Evolutionary conservation across 805 yeast genomes (phyloP).

Genomic region (Lipomyces anomalus): DNA sequence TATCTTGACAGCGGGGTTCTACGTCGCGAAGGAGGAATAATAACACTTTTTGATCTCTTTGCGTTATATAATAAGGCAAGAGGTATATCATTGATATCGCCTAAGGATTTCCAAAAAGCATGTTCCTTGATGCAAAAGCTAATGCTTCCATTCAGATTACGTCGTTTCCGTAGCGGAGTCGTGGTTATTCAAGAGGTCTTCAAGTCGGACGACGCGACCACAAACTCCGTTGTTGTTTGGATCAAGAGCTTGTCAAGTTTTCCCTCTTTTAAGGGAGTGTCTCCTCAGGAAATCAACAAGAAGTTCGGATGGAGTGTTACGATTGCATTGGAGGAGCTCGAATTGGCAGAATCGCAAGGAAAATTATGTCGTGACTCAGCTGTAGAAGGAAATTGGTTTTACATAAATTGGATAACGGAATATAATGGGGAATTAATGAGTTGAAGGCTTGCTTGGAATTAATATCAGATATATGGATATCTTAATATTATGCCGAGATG

Average conservation of each 20-base stretch:
- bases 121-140: constrained; percentile 51
- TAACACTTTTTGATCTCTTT: constrained; percentile 57
- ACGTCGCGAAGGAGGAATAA: constrained; percentile 49
- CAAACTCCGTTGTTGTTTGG: constrained; percentile 34
- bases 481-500: too few relatives aligned
- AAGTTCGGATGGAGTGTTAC: constrained; percentile 61
- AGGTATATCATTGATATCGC: constrained; percentile 60
- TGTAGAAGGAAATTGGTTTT: constrained; percentile 60
- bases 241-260: constrained; percentile 24
- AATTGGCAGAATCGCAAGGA: constrained; percentile 52
- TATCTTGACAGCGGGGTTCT: constrained; percentile 47
- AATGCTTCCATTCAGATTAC: constrained; percentile 49
- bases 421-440: not conserved
- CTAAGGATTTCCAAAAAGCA: constrained; percentile 59
- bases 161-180: constrained; percentile 38
- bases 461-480: too few relatives aligned
- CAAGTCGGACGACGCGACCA: constrained; percentile 35
- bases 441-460: too few relatives aligned
- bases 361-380: constrained; percentile 61
- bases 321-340: constrained; percentile 59
- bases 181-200: constrained; percentile 38
- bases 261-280: constrained; percentile 30
- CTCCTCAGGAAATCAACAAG: constrained; percentile 41
- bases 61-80: constrained; percentile 58
- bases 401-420: constrained; percentile 37